Base-by-base conservation (phyloP, 768 basidiomycete genomes). In the Panaeolus papilionaceus region DNA sequence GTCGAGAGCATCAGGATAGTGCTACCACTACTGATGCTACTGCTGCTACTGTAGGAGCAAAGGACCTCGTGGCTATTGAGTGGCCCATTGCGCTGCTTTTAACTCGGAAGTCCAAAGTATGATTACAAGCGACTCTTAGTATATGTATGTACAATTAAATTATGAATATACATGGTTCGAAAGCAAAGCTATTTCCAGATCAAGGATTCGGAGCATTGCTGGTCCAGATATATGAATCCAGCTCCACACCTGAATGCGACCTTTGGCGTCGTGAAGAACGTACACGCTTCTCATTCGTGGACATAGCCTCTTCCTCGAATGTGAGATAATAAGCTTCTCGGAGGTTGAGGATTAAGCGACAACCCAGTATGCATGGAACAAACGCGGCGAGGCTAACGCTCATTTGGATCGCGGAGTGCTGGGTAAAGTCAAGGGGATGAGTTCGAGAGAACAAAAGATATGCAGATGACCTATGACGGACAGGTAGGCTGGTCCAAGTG, bases 81-180 rank as follows among this genome's bases (percentile, higher is more conserved):
- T 88, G 86, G 86, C 86, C 85, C 2, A 71, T 86, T 45, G 83
- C 84, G 10, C 64, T 87, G 64, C 66, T 86, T 12, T 74, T 85
- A 39, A 79, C 71, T 77, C 75, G 61, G 73, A 76, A 58, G 4
- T 8, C 12, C 12, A 11, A 58, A 58, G 33, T 33, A 33, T 33
- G 33, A 33, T 1, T 33, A 33, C 5, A 33, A 33, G 33, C 33
- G 5, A 33, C 33, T 33, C 33, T 33, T 33, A 33, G 33, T 33
- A 33, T 33, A 33, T 33, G 33, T 33, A 33, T 33, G 33, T 33
- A 33, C 33, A 33, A 33, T 33, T 33, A 33, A 33, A 33, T 3
- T 33, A 33, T 33, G 33, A 33, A 33, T 3, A 33, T 33, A 33
- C 33, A 33, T 33, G 33, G 33, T 33, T 33, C 33, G 33, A 33